Conservation (phyloP, 2,329 filamentous ascomycete species). For the Trichoderma asperellum region DNA sequence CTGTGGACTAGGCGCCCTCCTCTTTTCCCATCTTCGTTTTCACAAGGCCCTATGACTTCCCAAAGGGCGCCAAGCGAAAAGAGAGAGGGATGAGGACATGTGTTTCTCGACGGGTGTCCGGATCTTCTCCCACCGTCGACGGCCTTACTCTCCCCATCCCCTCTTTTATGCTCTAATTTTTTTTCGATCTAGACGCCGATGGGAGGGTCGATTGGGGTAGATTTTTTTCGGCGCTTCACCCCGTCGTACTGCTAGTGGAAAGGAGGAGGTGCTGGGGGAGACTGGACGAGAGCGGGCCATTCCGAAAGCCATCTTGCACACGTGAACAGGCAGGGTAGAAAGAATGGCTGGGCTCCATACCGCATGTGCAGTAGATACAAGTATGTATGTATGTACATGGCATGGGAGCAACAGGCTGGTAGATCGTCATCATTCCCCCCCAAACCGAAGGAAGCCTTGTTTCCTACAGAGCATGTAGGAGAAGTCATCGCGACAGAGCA, state of each 20-base stretch:
- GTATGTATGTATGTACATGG: background rate
- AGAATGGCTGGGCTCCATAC: background rate
- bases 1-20: background rate
- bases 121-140: background rate
- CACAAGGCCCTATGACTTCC: background rate
- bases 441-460: background rate
- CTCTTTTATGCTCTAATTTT: background rate
- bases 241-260: constrained; percentile 20
- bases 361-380: background rate
- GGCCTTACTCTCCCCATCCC: background rate
- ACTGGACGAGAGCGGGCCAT: constrained; percentile 11
- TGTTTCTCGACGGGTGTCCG: background rate
- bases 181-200: constrained; percentile 17
- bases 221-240: background rate
- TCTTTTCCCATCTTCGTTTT: background rate
- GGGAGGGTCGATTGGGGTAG: constrained; percentile 14
- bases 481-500: background rate
- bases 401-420: background rate
- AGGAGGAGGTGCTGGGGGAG: constrained; percentile 8
- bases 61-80: background rate
- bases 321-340: constrained; percentile 19
- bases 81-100: background rate
- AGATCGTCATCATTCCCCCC: background rate
- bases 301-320: constrained; percentile 13
- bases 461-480: background rate